Evolutionary conservation across 768 basidiomycete species (phyloP), one percentile per base, ranked within the genome.

Genomic region (Candolleomyces aberdarensis): DNA sequence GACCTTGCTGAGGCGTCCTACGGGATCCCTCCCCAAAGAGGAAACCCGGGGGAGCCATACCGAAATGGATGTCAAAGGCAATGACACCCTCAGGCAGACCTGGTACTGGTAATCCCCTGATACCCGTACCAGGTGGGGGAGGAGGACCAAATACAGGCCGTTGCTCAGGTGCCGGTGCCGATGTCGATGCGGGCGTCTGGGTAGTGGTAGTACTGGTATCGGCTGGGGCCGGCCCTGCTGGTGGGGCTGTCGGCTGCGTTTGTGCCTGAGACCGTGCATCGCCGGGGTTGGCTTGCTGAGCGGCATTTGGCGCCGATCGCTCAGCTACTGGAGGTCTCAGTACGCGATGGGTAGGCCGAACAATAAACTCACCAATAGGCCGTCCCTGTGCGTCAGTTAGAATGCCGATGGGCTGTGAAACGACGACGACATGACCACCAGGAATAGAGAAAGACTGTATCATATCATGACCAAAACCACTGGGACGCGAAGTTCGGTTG

Each of bases 11-110:
- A 17, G 20, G 46, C 46, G 41, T 53, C 39, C 29, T 32, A 53
- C 41, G 32, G 9, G 46, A n/a, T 51, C n/a, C 19, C 15, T 17
- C 52, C 7, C 52, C 52, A n/a, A 20, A 19, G 31, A n/a, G 22
- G 22, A 43, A 22, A 14, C 40, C 26, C 15, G 22, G 31, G 29
- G 58, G 48, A 52, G 44, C 47, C 31, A 52, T 6, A 8, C 36
- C 36, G 48, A 57, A 55, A 29, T 58, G 55, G 44, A 46, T 32
- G 36, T 57, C 61, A 57, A 63, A 61, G 14, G 62, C 56, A 52
- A 62, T 61, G 3, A 61, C 56, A 39, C 63, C 58, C 31, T 61
- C 44, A 17, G 65, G 58, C 13, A 61, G 13, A 46, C 19, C 19
- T 14, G 44, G 44, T 20, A 46, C 19, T 7, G 10, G 17, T 13